A percentile compares a stretch with the other conserved stretches of the same genome.
Conservation (phyloP, 805 yeast species). For the Lipomyces yamanashiensis region DNA sequence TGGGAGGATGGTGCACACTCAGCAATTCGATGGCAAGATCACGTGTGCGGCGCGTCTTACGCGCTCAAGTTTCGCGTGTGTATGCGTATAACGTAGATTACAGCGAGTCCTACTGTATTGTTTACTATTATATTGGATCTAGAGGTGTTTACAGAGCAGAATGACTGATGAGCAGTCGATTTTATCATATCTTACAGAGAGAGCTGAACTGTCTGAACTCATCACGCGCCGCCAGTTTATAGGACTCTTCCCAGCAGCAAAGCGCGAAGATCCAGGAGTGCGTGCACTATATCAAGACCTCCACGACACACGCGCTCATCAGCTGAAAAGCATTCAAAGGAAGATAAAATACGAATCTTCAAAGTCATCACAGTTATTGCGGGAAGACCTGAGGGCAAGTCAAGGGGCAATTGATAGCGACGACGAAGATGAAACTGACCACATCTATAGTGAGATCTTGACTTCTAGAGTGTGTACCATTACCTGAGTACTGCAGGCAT, state of each 20-base stretch:
- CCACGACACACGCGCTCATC: conserved; percentile 9
- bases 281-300: conserved; percentile 26
- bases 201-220: conserved; percentile 19
- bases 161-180: conserved; percentile 24
- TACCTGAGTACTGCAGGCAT: neutral
- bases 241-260: conserved; percentile 21
- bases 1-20: no score
- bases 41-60: no score
- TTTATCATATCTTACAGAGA: conserved; percentile 25
- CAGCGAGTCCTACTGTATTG: neutral
- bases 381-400: neutral
- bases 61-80: no score
- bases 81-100: no score
- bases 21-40: no score
- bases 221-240: conserved; percentile 25
- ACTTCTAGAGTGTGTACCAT: conserved; percentile 3
- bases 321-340: conserved; percentile 1
- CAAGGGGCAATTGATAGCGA: neutral
- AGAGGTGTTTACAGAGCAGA: no score
- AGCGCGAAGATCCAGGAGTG: conserved; percentile 18
- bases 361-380: conserved; percentile 12
- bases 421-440: conserved; percentile 14
- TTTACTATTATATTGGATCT: neutral
- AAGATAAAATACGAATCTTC: conserved; percentile 21
- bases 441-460: conserved; percentile 11